phyloP scores from a whole-genome alignment of 768 basidiomycete species.

The Lepiota venenata region DNA sequence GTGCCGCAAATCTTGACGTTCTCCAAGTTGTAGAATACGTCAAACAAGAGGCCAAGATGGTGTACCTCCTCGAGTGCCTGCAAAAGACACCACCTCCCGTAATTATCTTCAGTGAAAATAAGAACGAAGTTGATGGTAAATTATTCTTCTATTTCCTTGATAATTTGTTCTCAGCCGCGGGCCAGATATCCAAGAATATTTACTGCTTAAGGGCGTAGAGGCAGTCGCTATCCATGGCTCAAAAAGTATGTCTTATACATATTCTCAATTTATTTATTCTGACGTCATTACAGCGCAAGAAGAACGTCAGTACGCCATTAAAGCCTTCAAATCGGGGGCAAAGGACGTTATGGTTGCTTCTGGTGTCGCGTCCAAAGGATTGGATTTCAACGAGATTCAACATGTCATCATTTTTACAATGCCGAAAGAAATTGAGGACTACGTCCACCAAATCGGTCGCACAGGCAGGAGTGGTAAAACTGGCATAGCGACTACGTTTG shows the following conservation, averaged over 20 bases:
- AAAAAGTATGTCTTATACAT: conserved; percentile 60
- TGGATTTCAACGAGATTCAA: conserved; percentile 98
- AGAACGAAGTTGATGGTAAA: conserved; percentile 99
- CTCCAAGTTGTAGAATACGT: conserved; percentile 98
- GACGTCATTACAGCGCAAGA: conserved; percentile 70
- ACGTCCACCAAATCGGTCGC: conserved; percentile 98
- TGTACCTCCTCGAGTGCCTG: conserved; percentile 94
- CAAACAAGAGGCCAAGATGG: conserved; percentile 99
- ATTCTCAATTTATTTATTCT: not conserved
- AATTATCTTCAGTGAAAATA: conserved; percentile 97
- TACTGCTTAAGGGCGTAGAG: conserved; percentile 94
- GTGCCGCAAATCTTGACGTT: conserved; percentile 96
- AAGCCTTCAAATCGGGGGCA: conserved; percentile 93
- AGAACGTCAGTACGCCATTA: conserved; percentile 98
- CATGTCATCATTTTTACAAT: conserved; percentile 99
- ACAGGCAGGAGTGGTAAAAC: conserved; percentile 98
- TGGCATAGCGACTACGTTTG: conserved; percentile 97
- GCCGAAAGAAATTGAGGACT: conserved; percentile 99
- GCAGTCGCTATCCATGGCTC: conserved; percentile 99
- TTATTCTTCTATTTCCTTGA: not conserved
- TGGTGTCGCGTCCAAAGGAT: conserved; percentile 94
- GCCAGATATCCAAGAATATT: conserved; percentile 97
- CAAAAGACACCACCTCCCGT: conserved; percentile 99
- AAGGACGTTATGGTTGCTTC: conserved; percentile 99
- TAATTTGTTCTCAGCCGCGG: not conserved